Evolutionary conservation across 1,284 basidiomycete genomes (phyloP).

Genomic region (Neolentinus lepideus): DNA sequence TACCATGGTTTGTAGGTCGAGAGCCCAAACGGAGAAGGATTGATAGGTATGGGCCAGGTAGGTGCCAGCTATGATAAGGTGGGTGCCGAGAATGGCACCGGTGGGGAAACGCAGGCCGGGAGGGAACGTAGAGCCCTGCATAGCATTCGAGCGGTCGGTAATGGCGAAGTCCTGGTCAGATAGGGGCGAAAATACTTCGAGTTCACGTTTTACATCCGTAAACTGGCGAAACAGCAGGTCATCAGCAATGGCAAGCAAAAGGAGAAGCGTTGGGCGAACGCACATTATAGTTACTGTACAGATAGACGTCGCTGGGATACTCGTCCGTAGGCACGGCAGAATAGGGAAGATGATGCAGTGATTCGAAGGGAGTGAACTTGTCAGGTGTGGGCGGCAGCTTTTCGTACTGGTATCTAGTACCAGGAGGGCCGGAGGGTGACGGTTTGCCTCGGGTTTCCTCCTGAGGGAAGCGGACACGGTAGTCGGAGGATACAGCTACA

Average conservation of each 20-base stretch:
- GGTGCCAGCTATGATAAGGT: constrained; percentile 85
- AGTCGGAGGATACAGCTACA: constrained; percentile 71
- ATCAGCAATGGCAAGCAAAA: not conserved
- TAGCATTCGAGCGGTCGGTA: constrained; percentile 67
- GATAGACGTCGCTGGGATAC: constrained; percentile 69
- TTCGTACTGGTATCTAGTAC: constrained; percentile 49
- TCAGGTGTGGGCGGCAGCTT: constrained; percentile 26
- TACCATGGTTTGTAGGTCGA: constrained; percentile 72
- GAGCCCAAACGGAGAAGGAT: constrained; percentile 86
- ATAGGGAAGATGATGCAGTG: constrained; percentile 67
- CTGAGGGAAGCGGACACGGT: constrained; percentile 61
- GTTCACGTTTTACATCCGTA: constrained; percentile 89
- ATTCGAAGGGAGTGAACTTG: constrained; percentile 49
- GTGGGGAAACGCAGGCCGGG: constrained; percentile 92
- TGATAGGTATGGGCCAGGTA: constrained; percentile 88
- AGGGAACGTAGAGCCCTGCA: constrained; percentile 72
- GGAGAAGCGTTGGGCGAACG: constrained; percentile 17
- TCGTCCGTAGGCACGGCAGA: constrained; percentile 65
- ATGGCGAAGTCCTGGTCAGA: constrained; percentile 68
- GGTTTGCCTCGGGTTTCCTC: constrained; percentile 44
- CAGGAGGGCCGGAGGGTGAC: constrained; percentile 45
- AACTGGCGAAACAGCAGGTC: constrained; percentile 51
- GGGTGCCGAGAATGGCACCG: constrained; percentile 81
- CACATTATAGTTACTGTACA: constrained; percentile 89
- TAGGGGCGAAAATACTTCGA: constrained; percentile 79